Conservation (phyloP, 345 rosid genomes). For the Citrus trifoliata region DNA sequence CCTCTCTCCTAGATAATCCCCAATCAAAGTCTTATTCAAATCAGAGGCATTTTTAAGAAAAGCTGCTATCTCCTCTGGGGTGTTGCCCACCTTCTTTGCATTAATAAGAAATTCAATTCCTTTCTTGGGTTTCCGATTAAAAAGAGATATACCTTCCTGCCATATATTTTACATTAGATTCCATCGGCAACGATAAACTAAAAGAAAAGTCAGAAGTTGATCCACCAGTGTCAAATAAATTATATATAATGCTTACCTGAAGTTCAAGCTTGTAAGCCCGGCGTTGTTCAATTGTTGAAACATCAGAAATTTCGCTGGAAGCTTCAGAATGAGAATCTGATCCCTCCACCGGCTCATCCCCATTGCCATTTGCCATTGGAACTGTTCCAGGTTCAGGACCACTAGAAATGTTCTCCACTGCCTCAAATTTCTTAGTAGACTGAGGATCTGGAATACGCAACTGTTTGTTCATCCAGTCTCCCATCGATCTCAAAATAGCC, state of each 20-base stretch:
- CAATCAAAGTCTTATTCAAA: slow-evolving; percentile 81
- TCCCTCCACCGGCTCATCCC: slow-evolving; percentile 73
- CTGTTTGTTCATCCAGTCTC: slow-evolving; percentile 98
- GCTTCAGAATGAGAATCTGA: slow-evolving; percentile 91
- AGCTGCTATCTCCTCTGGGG: slow-evolving; percentile 94
- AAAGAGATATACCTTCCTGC: slow-evolving; percentile 99
- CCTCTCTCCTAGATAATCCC: slow-evolving; percentile 99
- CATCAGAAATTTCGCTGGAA: slow-evolving; percentile 80
- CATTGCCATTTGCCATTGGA: slow-evolving; percentile 77
- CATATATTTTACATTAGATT: slow-evolving; percentile 49
- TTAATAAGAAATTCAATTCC: slow-evolving; percentile 95
- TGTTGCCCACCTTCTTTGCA: slow-evolving; percentile 87
- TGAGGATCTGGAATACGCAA: slow-evolving; percentile 86
- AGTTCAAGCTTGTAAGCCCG: slow-evolving; percentile 99
- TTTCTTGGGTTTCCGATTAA: slow-evolving; percentile 93
- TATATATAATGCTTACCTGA: slow-evolving; percentile 49
- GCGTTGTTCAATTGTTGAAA: slow-evolving; percentile 88
- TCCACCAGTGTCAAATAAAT: slow-evolving; percentile 1
- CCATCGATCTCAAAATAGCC: slow-evolving; percentile 91
- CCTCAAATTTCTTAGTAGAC: slow-evolving; percentile 60
- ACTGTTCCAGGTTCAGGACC: slow-evolving; percentile 57
- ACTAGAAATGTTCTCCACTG: slow-evolving; percentile 57
- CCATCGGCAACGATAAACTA: slow-evolving; percentile 14
- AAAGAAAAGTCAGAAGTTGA: slow-evolving; percentile 4
- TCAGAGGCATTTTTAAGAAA: slow-evolving; percentile 90